Percentiles rank a stretch among this genome's conserved stretches.
phyloP scores from a whole-genome alignment of 1,284 basidiomycete genomes.

The Ustilago cynodontis region DNA sequence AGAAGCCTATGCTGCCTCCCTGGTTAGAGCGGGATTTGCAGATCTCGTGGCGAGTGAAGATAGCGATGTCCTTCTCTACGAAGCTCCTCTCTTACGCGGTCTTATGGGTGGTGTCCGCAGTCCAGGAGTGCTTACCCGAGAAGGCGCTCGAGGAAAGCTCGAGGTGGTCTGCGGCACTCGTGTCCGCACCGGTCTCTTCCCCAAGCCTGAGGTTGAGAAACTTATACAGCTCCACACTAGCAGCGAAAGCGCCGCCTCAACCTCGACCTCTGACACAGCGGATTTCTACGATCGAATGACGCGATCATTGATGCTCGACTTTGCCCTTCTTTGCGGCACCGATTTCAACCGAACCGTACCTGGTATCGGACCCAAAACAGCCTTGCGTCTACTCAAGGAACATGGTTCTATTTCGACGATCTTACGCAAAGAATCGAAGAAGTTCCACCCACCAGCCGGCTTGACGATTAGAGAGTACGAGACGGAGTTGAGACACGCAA shows the following conservation, averaged over 20 bases:
- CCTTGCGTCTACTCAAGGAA: slow-evolving; percentile 51
- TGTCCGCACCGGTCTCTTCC: slow-evolving; percentile 52
- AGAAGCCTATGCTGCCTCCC: slow-evolving; percentile 66
- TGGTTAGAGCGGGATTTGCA: slow-evolving; percentile 63
- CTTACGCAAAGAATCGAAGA: slow-evolving; percentile 27
- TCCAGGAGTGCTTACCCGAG: slow-evolving; percentile 10
- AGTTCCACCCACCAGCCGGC: slow-evolving; percentile 58
- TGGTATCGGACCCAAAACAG: slow-evolving; percentile 58
- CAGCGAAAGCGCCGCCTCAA: background rate
- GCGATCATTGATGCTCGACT: slow-evolving; percentile 57
- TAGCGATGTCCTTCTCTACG: slow-evolving; percentile 68
- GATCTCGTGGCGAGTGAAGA: slow-evolving; percentile 70
- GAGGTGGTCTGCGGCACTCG: slow-evolving; percentile 57
- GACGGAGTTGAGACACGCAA: slow-evolving; percentile 56
- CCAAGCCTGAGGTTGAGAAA: slow-evolving; percentile 22
- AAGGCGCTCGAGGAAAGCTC: slow-evolving; percentile 37
- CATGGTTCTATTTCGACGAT: slow-evolving; percentile 54
- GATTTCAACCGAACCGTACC: slow-evolving; percentile 68
- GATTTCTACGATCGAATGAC: slow-evolving; percentile 35
- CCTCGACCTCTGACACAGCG: background rate
- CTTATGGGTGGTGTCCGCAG: slow-evolving; percentile 50
- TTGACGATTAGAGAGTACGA: slow-evolving; percentile 55
- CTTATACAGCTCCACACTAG: background rate
- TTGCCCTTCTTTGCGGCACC: slow-evolving; percentile 68
- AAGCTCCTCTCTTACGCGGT: slow-evolving; percentile 65